Base-by-base conservation (phyloP, 352 stramenopile species). In the Phytophthora crassamura region DNA sequence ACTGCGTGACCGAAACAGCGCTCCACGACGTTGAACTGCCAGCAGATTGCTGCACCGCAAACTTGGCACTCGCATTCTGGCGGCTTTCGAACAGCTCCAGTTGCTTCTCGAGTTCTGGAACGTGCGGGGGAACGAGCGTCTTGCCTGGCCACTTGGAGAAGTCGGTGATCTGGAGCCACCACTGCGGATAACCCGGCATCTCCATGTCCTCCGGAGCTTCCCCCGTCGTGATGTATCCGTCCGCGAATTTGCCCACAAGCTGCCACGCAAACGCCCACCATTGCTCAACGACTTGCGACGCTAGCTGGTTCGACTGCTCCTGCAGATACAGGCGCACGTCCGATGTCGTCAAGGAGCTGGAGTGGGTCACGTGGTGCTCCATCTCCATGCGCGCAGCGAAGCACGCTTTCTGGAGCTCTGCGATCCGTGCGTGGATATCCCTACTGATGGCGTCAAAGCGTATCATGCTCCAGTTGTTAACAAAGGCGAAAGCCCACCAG, bases 401-500 rank as follows among this genome's bases (percentile, higher is more conserved):
- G 18, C 73, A 80, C 45, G 59, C 55, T 3, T 64, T 64, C 59
- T 94, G 79, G 22, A 90, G 43, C 10, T 63, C 42, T 36, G 43
- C 50, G 15, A 88, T 80, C 15, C 75, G 50, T 3, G 39, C 48
- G n/a, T 70, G 69, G 22, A 94, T 77, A 20, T 92, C 84, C 30
- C 56, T 75, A 64, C 82, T 90, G 56, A 95, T 94, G 9, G 73
- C 71, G 53, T 91, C 78, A 76, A 89, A 95, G 40, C 86, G 84
- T 36, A 95, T 65, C 61, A 92, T 67, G 48, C 86, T 93, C 87
- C 86, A 94, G 50, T 95, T 93, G 75, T 92, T 92, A 16, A 95
- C 87, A 64, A 94, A 91, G 59, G 88, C 89, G 59, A 95, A 95
- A 8, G 85, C 85, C 84, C 87, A 91, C 87, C 87, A 95, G 8